Evolutionary conservation across 192 early-diverging fungal genomes (phyloP).

Genomic region (Coemansia sp.): DNA sequence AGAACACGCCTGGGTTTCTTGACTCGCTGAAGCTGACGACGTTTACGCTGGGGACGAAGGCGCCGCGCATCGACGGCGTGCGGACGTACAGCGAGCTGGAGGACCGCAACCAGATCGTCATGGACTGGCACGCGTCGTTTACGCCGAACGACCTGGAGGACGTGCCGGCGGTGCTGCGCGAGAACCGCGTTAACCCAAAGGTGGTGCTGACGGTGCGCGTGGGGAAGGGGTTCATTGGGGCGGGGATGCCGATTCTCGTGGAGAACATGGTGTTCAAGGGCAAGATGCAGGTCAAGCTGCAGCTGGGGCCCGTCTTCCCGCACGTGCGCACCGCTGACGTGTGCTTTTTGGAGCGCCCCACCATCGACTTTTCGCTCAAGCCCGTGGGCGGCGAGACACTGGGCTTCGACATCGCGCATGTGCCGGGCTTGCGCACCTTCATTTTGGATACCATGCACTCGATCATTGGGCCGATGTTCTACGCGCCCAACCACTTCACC

Average conservation of each 20-base stretch:
- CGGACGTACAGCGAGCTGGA: constrained; percentile 66
- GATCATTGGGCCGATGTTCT: constrained; percentile 79
- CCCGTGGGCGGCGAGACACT: constrained; percentile 85
- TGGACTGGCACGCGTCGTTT: constrained; percentile 91
- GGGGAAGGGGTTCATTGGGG: constrained; percentile 83
- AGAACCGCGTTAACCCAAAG: constrained; percentile 79
- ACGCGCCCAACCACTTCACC: constrained; percentile 76
- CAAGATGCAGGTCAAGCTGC: constrained; percentile 76
- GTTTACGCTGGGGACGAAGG: constrained; percentile 79
- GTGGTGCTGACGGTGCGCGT: constrained; percentile 83
- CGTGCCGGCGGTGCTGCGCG: constrained; percentile 66
- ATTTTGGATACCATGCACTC: constrained; percentile 72
- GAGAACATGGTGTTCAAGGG: constrained; percentile 84
- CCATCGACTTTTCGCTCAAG: constrained; percentile 85
- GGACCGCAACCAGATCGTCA: constrained; percentile 76
- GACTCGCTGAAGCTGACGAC: constrained; percentile 72
- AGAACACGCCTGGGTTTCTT: constrained; percentile 76
- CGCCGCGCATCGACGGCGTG: constrained; percentile 69
- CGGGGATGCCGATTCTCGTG: constrained; percentile 82
- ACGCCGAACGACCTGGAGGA: constrained; percentile 79
- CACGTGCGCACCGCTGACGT: constrained; percentile 71
- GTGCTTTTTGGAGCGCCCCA: constrained; percentile 82
- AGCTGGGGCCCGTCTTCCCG: constrained; percentile 84
- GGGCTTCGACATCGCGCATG: constrained; percentile 85
- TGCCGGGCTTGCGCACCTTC: constrained; percentile 81